Percentiles rank a stretch among this genome's conserved stretches.
phyloP scores from a whole-genome alignment of 2,329 filamentous ascomycete species.

The Xylariaceae sp. region DNA sequence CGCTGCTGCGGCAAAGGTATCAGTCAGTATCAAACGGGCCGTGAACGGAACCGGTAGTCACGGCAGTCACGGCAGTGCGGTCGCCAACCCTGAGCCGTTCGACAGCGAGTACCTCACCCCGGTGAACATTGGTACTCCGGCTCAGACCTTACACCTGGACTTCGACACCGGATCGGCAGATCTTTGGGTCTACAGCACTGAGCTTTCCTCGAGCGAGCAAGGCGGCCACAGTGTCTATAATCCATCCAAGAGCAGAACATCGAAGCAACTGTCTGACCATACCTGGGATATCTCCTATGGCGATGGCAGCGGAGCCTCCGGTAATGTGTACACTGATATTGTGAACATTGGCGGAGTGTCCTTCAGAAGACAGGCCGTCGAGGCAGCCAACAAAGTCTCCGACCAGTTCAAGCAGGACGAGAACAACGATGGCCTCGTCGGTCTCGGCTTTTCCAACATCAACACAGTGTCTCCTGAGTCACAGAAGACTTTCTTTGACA shows the following conservation, averaged over 20 bases:
- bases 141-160: slow-evolving; percentile 57
- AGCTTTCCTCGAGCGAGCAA: slow-evolving; percentile 35
- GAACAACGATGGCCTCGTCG: slow-evolving; percentile 58
- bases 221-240: slow-evolving; percentile 54
- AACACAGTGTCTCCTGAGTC: slow-evolving; percentile 56
- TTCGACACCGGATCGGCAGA: slow-evolving; percentile 71
- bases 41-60: no score
- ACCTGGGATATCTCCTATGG: slow-evolving; percentile 66
- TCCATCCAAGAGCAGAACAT: slow-evolving; percentile 57
- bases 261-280: slow-evolving; percentile 41
- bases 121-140: slow-evolving; percentile 60
- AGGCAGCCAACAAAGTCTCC: slow-evolving; percentile 58
- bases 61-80: not conserved
- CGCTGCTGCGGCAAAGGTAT: slow-evolving; percentile 3
- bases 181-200: slow-evolving; percentile 60
- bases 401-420: slow-evolving; percentile 49
- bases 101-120: slow-evolving; percentile 58
- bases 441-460: slow-evolving; percentile 60
- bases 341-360: slow-evolving; percentile 57
- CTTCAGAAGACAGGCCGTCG: slow-evolving; percentile 59
- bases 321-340: slow-evolving; percentile 60
- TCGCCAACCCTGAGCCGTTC: slow-evolving; percentile 23
- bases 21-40: slow-evolving; percentile 8
- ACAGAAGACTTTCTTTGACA: slow-evolving; percentile 15
- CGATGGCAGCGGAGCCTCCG: slow-evolving; percentile 61